Evolutionary conservation across 106 monocot species (phyloP), one percentile per base, ranked within the genome.

Genomic region (Cymbidium sinense): DNA sequence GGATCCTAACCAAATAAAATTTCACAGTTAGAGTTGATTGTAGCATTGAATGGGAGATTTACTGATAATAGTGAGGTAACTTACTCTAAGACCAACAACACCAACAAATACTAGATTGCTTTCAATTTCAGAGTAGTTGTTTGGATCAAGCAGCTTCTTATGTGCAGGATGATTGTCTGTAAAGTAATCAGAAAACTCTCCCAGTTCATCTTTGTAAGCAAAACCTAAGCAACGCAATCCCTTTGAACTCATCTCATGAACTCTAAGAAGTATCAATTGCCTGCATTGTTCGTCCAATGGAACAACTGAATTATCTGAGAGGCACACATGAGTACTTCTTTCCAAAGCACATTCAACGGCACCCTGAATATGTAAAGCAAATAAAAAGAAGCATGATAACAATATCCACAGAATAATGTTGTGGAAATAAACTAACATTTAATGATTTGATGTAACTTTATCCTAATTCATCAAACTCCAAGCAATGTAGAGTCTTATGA

Each of bases 181-280:
- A 80, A 78, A 74, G 55, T 93, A 89, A 75, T 89, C 89, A 20
- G 82, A 86, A 74, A 93, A 87, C 80, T 87, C 89, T 31, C 81
- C 85, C 76, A 89, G 76, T 31, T 87, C 86, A 80, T 93, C 87
- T 82, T 86, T 93, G 72, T 83, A 93, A 51, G 92, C 87, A 80
- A 93, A 87, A 30, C 86, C 89, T 75, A 93, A 82, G 75, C 92
- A 93, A 4, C 92, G 81, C 76, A 93, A 79, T 3, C 89, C 89
- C 73, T 87, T 89, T 51, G 92, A 89, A 74, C 89, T 87, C 92
- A 93, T 93, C 62, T 93, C 89, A 21, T 84, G 83, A 41, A 87
- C 85, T 67, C 31, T 89, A 25, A 58, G 61, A 58, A 87, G 70
- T 70, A 92, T 84, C 55, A 83, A 55, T 34, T 87, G 83, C 70